These are phyloP conservation scores for Crithidia sp. DNA, from an alignment of 208 protist species.

Conservation along the genomic window DNA sequence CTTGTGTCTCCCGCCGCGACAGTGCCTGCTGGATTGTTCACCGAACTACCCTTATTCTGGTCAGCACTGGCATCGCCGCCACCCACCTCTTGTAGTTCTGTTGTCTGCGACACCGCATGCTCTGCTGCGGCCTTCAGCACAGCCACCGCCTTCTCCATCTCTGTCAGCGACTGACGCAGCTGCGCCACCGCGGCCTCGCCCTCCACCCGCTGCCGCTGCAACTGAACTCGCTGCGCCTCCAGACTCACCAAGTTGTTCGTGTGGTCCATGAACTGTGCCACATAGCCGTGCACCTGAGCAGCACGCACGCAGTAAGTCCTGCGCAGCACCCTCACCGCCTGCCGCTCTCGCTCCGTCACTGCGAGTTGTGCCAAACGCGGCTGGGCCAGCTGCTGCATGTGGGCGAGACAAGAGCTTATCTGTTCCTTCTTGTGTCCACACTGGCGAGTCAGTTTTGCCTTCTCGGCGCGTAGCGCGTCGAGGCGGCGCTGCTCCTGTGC, in stretches of 20 bases:
- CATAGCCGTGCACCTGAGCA: constrained; percentile 20
- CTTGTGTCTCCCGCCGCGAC: no score
- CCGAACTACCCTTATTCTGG: no score
- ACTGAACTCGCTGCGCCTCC: constrained; percentile 4
- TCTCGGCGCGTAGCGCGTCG: constrained; percentile 45
- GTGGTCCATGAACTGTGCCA: constrained; percentile 23
- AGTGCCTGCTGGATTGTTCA: no score
- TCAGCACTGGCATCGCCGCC: neutral
- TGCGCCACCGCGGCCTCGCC: neutral
- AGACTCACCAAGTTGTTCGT: constrained; percentile 23
- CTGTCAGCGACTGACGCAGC: neutral
- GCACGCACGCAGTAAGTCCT: constrained; percentile 21
- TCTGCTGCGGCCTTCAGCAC: neutral
- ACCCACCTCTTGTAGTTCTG: neutral
- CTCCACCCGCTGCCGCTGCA: constrained; percentile 2
- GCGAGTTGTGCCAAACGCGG: constrained; percentile 22
- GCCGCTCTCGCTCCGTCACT: neutral
- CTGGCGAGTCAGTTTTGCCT: constrained; percentile 31
- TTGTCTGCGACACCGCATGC: neutral
- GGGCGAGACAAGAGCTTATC: constrained; percentile 7
- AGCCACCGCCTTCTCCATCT: neutral
- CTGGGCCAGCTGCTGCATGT: constrained; percentile 38
- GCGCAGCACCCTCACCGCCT: constrained; percentile 25
- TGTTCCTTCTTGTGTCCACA: constrained; percentile 25
- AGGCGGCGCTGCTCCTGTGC: constrained; percentile 31